Base-by-base conservation (phyloP, 2,329 filamentous ascomycete species). In the Ascomycota sp. region DNA sequence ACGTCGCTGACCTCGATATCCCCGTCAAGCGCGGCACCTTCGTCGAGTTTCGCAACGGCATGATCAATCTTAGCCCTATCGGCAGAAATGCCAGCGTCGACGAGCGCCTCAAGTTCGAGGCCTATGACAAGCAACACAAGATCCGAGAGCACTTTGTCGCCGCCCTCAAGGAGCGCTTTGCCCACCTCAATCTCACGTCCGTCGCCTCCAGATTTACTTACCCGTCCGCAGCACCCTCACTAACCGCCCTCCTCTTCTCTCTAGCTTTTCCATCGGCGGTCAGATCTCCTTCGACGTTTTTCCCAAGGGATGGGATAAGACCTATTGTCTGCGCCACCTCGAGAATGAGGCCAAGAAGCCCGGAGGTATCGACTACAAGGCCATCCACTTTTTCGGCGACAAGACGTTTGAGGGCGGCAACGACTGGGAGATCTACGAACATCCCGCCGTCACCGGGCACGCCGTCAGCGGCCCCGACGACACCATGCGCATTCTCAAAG, bases 281-380 rank as follows among this genome's bases (percentile, higher is more conserved):
- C 82, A 93, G 53, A 93, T 98, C 57, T 93, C 84, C 38, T 98
- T 98, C 55, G 89, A 98, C 52, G 79, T 95, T 47, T 98, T 98
- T 68, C 89, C 89, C 41, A 70, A 64, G 2, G 89, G 89, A 49
- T 98, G 89, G 89, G 89, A 98, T 62, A 98, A 95, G 73, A 92
- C 81, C 8, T 98, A 92, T 67, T 93, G 84, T 61, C 65, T 95
- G 44, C 64, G 70, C 46, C 84, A 93, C 57, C 63, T 95, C 40
- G 81, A 89, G 59, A 67, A 67, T 41, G 84, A 93, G 55, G 74
- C 76, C 41, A 60, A 66, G 58, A 64, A 67, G 52, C 62, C 67
- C 29, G 74, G 70, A 47, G 75, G 76, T 40, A 62, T 91, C 41
- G 59, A 73, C 21, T 95, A 86, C 64, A 80, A 72, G 44, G 86